Conservation (phyloP, 331 rosid genomes). For the Acacia pycnantha region DNA sequence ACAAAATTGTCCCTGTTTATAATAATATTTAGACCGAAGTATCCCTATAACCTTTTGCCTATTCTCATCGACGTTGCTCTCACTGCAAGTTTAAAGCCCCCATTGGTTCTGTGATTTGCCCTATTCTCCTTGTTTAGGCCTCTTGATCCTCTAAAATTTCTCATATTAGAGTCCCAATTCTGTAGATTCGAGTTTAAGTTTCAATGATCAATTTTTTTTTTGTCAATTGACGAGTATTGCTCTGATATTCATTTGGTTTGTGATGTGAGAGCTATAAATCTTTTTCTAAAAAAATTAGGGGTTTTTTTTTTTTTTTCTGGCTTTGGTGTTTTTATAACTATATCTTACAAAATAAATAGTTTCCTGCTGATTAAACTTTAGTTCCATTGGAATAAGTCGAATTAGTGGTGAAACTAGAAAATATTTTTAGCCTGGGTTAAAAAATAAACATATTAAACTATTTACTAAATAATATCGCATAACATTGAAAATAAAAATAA, state of each 20-base stretch:
- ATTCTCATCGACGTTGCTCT: no score
- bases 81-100: not conserved
- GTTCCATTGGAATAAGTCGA: constrained; percentile 23
- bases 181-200: constrained; percentile 6
- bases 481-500: no score
- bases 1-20: no score
- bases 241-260: not conserved
- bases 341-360: not conserved
- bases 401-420: no score
- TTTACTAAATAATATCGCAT: no score
- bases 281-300: not conserved
- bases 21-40: no score
- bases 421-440: no score
- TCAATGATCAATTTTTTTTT: constrained; percentile 1
- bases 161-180: constrained; percentile 6
- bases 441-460: no score
- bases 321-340: not conserved
- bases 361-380: constrained; percentile 20
- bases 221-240: not conserved
- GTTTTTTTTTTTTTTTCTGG: constrained; percentile 35
- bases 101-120: not conserved
- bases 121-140: constrained; percentile 10
- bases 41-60: no score
- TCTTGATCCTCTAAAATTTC: constrained; percentile 20
- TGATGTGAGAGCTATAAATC: not conserved